Conservation (phyloP, 164 flowering plant genomes). For the Chimonanthus salicifolius region DNA sequence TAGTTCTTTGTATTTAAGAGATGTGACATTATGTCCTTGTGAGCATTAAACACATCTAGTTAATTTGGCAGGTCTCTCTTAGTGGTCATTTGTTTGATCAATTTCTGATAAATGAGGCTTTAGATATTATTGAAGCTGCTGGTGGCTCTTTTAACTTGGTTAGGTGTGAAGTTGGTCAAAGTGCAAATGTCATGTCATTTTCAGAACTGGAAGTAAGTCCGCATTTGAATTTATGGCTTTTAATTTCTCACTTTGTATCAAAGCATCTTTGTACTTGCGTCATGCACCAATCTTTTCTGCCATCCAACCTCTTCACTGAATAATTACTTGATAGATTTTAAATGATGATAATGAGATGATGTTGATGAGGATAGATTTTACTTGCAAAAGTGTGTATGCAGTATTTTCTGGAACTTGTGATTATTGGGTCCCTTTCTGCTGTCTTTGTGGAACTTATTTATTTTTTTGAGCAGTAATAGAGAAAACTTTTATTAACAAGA, state of each 20-base stretch:
- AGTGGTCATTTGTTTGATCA: conserved; percentile 97
- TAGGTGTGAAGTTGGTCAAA: conserved; percentile 91
- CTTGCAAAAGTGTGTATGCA: neutral
- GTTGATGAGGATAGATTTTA: too few relatives aligned
- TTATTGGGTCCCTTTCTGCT: neutral
- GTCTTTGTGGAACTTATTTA: too few relatives aligned
- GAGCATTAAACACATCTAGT: neutral
- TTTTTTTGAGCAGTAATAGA: too few relatives aligned
- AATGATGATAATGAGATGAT: neutral
- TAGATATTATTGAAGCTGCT: conserved; percentile 95
- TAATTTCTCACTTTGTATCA: too few relatives aligned
- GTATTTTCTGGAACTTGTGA: too few relatives aligned
- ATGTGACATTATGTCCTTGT: neutral
- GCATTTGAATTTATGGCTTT: neutral
- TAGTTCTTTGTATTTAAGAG: conserved; percentile 1
- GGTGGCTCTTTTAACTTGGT: conserved; percentile 92
- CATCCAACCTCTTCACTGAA: neutral
- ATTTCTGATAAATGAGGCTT: conserved; percentile 87
- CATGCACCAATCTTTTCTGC: neutral
- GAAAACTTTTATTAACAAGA: too few relatives aligned
- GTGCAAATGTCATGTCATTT: conserved; percentile 53
- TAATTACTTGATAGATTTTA: neutral
- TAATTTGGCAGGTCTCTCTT: conserved; percentile 70
- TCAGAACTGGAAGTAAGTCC: conserved; percentile 91
- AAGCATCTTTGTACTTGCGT: too few relatives aligned